Conservation (phyloP, 106 monocot genomes). For the Triglochin maritima region DNA sequence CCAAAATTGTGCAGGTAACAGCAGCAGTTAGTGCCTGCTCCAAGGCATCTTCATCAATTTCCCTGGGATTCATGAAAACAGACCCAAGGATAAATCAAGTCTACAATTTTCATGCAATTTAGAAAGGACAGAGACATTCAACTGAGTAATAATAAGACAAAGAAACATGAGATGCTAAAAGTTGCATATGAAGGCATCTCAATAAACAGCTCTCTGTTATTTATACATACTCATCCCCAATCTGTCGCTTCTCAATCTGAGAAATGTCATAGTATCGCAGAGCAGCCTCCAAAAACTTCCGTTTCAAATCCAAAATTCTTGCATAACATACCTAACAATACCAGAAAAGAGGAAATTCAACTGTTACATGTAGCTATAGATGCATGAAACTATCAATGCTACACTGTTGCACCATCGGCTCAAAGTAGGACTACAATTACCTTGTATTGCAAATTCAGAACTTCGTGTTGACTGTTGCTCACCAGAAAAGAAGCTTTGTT, state of each 20-base stretch:
- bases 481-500: constrained; percentile 99
- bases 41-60: constrained; percentile 84
- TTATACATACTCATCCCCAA: constrained; percentile 82
- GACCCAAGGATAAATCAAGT: background rate
- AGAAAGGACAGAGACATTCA: background rate
- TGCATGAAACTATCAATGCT: no score
- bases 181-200: no score
- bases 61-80: constrained; percentile 28
- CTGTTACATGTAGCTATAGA: no score
- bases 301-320: constrained; percentile 87
- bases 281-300: constrained; percentile 98
- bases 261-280: constrained; percentile 97
- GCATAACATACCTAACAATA: constrained; percentile 85
- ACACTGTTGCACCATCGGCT: background rate
- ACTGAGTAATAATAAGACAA: background rate
- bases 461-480: constrained; percentile 77
- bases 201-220: no score
- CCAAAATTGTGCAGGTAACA: constrained; percentile 95
- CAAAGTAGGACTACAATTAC: constrained; percentile 15
- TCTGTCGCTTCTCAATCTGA: constrained; percentile 92
- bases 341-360: background rate
- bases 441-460: constrained; percentile 93
- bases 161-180: background rate
- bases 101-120: background rate
- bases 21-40: constrained; percentile 94